phyloP scores from a whole-genome alignment of 2,329 filamentous ascomycete genomes.

The Dryadomyces quercus-mongolicae region DNA sequence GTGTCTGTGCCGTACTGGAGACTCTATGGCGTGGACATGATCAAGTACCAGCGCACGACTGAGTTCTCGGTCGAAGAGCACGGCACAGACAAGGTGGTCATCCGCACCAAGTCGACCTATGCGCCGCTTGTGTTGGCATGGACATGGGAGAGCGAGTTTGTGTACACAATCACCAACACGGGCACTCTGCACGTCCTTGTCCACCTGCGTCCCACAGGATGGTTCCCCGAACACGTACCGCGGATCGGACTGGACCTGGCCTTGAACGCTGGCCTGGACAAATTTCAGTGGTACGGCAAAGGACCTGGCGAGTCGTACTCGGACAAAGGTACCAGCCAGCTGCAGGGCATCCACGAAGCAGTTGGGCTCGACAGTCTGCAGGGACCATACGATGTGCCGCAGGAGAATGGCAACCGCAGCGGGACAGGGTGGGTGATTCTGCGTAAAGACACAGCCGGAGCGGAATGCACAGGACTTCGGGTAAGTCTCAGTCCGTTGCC shows the following conservation, averaged over 20 bases:
- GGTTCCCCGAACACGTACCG: constrained; percentile 42
- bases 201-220: constrained; percentile 30
- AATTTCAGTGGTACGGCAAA: constrained; percentile 47
- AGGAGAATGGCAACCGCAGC: constrained; percentile 54
- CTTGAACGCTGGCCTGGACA: constrained; percentile 31
- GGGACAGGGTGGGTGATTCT: constrained; percentile 42
- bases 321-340: constrained; percentile 46
- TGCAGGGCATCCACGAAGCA: constrained; percentile 33
- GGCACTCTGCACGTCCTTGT: constrained; percentile 35
- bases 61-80: constrained; percentile 4
- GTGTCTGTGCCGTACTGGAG: constrained; percentile 45
- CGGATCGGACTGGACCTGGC: constrained; percentile 48
- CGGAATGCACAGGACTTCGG: background rate
- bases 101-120: constrained; percentile 34
- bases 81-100: constrained; percentile 19
- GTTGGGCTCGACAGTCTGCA: constrained; percentile 35
- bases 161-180: constrained; percentile 24
- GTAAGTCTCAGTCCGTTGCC: background rate
- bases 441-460: background rate
- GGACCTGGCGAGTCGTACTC: constrained; percentile 53
- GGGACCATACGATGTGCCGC: constrained; percentile 52
- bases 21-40: constrained; percentile 32
- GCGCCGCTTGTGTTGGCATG: constrained; percentile 50
- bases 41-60: constrained; percentile 26
- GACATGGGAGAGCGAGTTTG: constrained; percentile 31